A percentile compares a stretch with the other conserved stretches of the same genome.
These are phyloP conservation scores for Pulchroboletus neoregius DNA, from an alignment of 1,284 basidiomycete species.

Conservation along the genomic window DNA sequence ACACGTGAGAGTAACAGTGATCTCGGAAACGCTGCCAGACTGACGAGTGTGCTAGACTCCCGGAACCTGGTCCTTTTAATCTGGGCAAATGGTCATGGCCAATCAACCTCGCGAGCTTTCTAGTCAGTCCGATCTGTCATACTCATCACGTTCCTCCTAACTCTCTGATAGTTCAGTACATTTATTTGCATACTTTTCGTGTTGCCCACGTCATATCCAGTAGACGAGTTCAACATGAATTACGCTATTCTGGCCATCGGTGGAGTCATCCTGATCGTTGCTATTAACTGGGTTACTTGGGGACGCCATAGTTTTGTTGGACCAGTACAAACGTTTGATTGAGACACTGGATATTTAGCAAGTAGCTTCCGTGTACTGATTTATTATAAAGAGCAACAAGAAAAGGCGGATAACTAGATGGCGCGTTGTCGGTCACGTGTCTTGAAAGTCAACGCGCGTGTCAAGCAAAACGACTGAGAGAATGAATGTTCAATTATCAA, in stretches of 20 bases:
- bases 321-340: conserved; percentile 27
- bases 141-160: neutral
- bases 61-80: conserved; percentile 49
- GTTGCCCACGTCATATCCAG: conserved; percentile 58
- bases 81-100: conserved; percentile 52
- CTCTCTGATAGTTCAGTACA: conserved; percentile 41
- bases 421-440: conserved; percentile 15
- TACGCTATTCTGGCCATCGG: conserved; percentile 55
- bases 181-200: conserved; percentile 58
- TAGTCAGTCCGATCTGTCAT: conserved; percentile 33
- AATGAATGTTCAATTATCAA: no score
- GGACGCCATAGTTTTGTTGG: conserved; percentile 36
- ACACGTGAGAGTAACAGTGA: conserved; percentile 37
- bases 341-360: neutral
- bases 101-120: conserved; percentile 46
- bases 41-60: conserved; percentile 34
- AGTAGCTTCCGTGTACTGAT: no score
- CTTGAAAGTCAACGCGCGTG: neutral
- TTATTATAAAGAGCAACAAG: no score
- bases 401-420: no score
- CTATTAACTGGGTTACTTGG: conserved; percentile 29
- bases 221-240: conserved; percentile 60
- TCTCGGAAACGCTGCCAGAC: neutral
- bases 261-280: conserved; percentile 38
- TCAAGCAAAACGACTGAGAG: no score